These are phyloP conservation scores for Pseudocercospora fijiensis DNA, from an alignment of 2,329 filamentous ascomycete genomes.

Conservation along the genomic window DNA sequence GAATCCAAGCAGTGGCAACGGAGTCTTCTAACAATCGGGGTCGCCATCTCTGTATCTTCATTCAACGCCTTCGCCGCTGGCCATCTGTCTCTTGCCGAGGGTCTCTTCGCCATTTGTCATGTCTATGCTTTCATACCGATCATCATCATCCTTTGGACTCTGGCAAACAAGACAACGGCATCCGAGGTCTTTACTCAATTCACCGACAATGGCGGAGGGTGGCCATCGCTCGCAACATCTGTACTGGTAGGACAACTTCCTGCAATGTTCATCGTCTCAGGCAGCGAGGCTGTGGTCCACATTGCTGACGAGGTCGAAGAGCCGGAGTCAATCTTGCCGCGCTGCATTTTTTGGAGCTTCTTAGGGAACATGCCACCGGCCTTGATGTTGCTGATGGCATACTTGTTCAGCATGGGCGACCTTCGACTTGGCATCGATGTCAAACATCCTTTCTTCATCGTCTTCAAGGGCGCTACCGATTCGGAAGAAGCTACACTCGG, in stretches of 20 bases:
- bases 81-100: conserved; percentile 35
- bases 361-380: conserved; percentile 36
- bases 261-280: conserved; percentile 31
- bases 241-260: conserved; percentile 43
- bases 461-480: conserved; percentile 39
- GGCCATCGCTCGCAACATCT: conserved; percentile 40
- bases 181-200: conserved; percentile 38
- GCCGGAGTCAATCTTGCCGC: conserved; percentile 43
- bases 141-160: conserved; percentile 33
- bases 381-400: conserved; percentile 35
- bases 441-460: conserved; percentile 36
- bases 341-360: conserved; percentile 45
- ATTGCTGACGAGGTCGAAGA: conserved; percentile 48
- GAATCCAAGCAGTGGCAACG: conserved; percentile 28
- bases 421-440: conserved; percentile 32
- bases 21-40: conserved; percentile 30
- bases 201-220: conserved; percentile 41
- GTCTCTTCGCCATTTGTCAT: conserved; percentile 36
- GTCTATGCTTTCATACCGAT: conserved; percentile 38
- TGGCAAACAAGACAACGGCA: conserved; percentile 24
- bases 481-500: conserved; percentile 32
- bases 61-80: conserved; percentile 36
- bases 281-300: conserved; percentile 43
- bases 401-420: conserved; percentile 40
- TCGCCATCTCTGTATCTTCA: conserved; percentile 23